Evolutionary conservation across 2,329 filamentous ascomycete species (phyloP).

Genomic region (Ceratocystis lukuohia): DNA sequence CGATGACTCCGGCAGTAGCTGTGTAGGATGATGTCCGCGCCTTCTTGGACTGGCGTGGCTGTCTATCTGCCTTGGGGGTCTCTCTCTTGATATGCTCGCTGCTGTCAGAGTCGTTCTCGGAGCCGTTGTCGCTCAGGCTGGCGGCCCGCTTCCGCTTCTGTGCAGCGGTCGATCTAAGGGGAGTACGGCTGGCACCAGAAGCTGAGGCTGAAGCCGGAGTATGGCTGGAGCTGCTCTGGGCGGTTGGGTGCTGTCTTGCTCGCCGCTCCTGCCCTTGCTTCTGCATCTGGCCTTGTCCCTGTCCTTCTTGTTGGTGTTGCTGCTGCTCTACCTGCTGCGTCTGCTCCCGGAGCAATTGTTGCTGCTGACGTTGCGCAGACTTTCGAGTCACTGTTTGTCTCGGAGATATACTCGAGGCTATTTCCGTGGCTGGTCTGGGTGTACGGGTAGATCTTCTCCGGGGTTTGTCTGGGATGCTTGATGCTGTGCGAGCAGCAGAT

Average conservation of each 20-base stretch:
- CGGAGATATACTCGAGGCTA: not conserved
- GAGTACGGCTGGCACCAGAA: not conserved
- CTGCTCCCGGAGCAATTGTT: not conserved
- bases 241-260: not conserved
- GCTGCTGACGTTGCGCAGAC: not conserved
- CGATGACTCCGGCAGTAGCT: not conserved
- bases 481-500: not conserved
- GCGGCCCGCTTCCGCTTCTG: slow-evolving; percentile 5
- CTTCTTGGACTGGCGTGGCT: slow-evolving; percentile 8
- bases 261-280: not conserved
- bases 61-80: not conserved
- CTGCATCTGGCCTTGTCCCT: not conserved
- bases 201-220: not conserved
- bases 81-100: not conserved
- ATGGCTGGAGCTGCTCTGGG: not conserved
- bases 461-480: not conserved
- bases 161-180: slow-evolving; percentile 1
- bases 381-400: not conserved
- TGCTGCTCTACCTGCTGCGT: not conserved
- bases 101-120: slow-evolving; percentile 13
- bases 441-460: not conserved
- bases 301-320: not conserved
- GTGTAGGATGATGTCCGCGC: not conserved
- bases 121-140: not conserved
- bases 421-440: not conserved